Percentiles rank a stretch among this genome's conserved stretches.
These are phyloP conservation scores for Torulaspora microellipsoides DNA, from an alignment of 805 yeast species.

Conservation along the genomic window DNA sequence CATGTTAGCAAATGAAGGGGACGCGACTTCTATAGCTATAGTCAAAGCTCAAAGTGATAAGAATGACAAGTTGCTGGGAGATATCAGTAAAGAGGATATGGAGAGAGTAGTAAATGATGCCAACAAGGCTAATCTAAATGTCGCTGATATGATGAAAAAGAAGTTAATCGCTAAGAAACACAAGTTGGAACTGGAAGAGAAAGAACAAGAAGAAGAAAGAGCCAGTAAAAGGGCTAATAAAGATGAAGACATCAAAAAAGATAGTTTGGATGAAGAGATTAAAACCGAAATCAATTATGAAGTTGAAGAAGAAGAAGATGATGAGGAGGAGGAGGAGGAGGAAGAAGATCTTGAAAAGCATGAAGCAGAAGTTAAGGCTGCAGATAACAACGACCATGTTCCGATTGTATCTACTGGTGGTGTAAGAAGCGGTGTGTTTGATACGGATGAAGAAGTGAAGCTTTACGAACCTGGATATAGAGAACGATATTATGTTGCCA, in stretches of 20 bases:
- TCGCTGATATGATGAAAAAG: constrained; percentile 43
- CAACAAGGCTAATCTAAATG: constrained; percentile 39
- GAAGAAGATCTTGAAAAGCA: constrained; percentile 16
- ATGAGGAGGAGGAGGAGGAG: constrained; percentile 15
- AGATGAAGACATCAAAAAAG: constrained; percentile 10
- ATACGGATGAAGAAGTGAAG: constrained; percentile 51
- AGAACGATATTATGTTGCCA: constrained; percentile 71
- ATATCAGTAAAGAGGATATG: constrained; percentile 29
- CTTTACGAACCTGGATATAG: constrained; percentile 86
- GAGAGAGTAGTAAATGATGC: constrained; percentile 34
- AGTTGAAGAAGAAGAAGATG: constrained; percentile 15
- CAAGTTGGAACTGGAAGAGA: constrained; percentile 25
- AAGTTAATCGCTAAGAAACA: constrained; percentile 31
- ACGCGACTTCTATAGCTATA: constrained; percentile 62
- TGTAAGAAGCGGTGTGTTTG: constrained; percentile 35
- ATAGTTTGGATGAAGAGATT: constrained; percentile 22
- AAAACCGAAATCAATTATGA: constrained; percentile 24
- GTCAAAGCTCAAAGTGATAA: constrained; percentile 41
- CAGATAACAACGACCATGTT: constrained; percentile 15
- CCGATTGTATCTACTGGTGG: constrained; percentile 27
- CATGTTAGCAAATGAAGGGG: constrained; percentile 67
- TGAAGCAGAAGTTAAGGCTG: constrained; percentile 17
- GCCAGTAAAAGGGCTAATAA: constrained; percentile 14
- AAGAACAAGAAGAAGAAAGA: constrained; percentile 12
- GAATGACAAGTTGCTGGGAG: constrained; percentile 23